Evolutionary conservation across 1,139 yeast species (phyloP).

Genomic region (Sugiyamaella paludigena): DNA sequence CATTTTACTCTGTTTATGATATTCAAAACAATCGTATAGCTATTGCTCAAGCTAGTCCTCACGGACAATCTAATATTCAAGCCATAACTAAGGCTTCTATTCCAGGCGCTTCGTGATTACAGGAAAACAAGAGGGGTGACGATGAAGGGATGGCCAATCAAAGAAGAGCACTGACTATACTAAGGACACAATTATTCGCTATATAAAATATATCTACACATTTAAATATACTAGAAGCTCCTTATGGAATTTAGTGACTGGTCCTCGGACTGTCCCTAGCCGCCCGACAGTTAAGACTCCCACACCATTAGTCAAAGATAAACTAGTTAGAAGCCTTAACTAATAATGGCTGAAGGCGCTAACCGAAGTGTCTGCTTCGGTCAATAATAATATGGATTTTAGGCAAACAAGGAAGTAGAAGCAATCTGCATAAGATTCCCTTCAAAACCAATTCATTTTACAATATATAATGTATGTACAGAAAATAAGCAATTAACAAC

Average conservation of each 20-base stretch:
- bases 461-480: constrained; percentile 6
- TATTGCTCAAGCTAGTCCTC: constrained; percentile 47
- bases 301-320: too few species aligned
- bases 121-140: neutral
- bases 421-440: too few species aligned
- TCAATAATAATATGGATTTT: too few species aligned
- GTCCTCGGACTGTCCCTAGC: too few species aligned
- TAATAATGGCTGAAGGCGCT: too few species aligned
- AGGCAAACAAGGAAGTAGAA: too few species aligned
- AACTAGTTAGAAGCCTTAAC: too few species aligned
- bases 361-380: too few species aligned
- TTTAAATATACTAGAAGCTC: too few species aligned
- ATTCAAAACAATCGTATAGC: constrained; percentile 51
- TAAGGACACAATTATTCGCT: neutral
- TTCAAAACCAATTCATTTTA: neutral
- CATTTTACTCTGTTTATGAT: constrained; percentile 55
- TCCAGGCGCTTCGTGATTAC: constrained; percentile 23
- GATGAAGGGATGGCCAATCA: neutral
- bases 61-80: constrained; percentile 29
- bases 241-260: too few species aligned
- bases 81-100: constrained; percentile 31
- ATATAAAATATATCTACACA: neutral
- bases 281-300: too few species aligned
- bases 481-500: neutral
- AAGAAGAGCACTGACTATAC: too few species aligned